phyloP scores from a whole-genome alignment of 208 protist genomes.

The Leishmania major region DNA sequence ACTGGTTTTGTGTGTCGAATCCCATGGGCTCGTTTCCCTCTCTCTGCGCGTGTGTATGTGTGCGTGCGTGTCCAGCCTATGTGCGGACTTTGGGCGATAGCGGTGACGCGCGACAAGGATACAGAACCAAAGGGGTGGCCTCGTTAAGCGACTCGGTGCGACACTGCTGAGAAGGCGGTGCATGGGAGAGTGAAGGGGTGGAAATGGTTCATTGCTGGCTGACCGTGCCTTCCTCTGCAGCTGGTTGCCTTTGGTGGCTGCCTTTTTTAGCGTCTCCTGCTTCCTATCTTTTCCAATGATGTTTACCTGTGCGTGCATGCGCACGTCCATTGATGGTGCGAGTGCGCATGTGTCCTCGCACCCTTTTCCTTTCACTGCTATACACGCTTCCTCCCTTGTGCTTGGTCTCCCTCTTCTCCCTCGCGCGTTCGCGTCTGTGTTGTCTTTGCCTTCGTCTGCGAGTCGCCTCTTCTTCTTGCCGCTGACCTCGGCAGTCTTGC shows the following conservation, averaged over 20 bases:
- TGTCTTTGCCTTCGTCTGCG: neutral
- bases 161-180: neutral
- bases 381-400: neutral
- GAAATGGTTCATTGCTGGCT: neutral
- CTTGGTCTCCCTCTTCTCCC: neutral
- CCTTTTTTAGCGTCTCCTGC: neutral
- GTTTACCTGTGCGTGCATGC: neutral
- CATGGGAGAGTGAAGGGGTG: neutral
- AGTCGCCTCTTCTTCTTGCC: neutral
- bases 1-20: neutral
- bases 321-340: neutral
- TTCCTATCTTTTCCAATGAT: neutral
- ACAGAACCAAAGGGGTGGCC: neutral
- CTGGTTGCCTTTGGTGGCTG: neutral
- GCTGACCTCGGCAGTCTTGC: too few relatives aligned
- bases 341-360: too few relatives aligned
- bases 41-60: neutral
- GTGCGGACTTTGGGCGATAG: neutral
- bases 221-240: neutral
- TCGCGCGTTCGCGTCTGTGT: neutral
- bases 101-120: neutral
- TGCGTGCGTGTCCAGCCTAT: neutral
- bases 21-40: neutral
- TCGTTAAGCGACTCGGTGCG: neutral
- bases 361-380: neutral